These are phyloP conservation scores for Ascobolus immersus DNA, from an alignment of 495 filamentous ascomycete genomes.

Conservation along the genomic window DNA sequence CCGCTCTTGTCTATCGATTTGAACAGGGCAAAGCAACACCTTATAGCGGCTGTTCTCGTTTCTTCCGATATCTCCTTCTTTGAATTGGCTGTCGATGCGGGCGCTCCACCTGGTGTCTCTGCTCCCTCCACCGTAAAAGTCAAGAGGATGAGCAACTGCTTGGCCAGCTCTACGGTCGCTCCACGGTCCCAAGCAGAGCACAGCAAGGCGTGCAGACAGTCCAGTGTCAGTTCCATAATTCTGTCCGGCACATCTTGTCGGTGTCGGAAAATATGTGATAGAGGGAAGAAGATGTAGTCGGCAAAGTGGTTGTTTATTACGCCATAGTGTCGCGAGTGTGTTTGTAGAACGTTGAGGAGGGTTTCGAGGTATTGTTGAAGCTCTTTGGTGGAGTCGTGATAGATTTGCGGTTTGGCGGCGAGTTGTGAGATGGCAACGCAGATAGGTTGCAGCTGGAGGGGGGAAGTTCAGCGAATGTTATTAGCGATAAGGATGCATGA, in stretches of 20 bases:
- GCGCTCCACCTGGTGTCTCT: conserved; percentile 27
- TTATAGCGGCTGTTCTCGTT: conserved; percentile 33
- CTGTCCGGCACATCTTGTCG: conserved; percentile 44
- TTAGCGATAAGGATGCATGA: too few relatives aligned
- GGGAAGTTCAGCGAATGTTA: too few relatives aligned
- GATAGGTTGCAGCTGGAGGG: not conserved
- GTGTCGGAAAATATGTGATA: conserved; percentile 63
- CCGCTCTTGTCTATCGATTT: conserved; percentile 13
- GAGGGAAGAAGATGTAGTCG: conserved; percentile 82
- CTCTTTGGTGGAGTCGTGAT: conserved; percentile 27
- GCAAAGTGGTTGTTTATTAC: conserved; percentile 57
- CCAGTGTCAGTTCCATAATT: conserved; percentile 47
- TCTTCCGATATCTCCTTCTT: conserved; percentile 36
- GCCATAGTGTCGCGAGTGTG: conserved; percentile 24
- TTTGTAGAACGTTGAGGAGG: conserved; percentile 26
- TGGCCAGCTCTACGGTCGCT: conserved; percentile 41
- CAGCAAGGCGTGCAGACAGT: conserved; percentile 46
- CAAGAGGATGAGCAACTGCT: conserved; percentile 64
- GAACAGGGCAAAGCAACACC: conserved; percentile 30
- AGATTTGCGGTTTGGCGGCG: conserved; percentile 33
- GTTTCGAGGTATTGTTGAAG: conserved; percentile 27
- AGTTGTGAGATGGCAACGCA: conserved; percentile 9
- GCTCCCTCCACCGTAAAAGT: conserved; percentile 55
- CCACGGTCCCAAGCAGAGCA: conserved; percentile 47
- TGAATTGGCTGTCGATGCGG: conserved; percentile 15